These are phyloP conservation scores for Pythium volutum DNA, from an alignment of 352 stramenopile species.

Conservation along the genomic window DNA sequence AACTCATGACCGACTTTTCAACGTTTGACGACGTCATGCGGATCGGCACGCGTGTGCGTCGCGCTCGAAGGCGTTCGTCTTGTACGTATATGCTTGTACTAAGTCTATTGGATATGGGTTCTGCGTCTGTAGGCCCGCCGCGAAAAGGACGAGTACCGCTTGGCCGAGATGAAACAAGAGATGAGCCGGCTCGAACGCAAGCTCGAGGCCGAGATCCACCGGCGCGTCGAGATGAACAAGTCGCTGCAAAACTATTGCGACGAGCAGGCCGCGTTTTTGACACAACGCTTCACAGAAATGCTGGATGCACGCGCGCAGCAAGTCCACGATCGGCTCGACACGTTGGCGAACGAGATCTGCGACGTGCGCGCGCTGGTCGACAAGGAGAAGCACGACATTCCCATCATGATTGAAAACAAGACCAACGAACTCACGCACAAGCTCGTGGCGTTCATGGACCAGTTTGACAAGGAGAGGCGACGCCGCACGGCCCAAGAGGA, in stretches of 20 bases:
- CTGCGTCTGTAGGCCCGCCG: conserved; percentile 60
- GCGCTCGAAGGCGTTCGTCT: too few relatives aligned
- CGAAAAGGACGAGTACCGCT: conserved; percentile 91
- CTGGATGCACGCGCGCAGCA: conserved; percentile 76
- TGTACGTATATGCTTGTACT: too few relatives aligned
- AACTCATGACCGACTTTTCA: conserved; percentile 84
- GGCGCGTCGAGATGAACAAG: conserved; percentile 94
- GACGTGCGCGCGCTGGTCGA: conserved; percentile 78
- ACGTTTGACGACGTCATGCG: conserved; percentile 87
- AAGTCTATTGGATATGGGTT: too few relatives aligned
- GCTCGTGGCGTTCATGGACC: conserved; percentile 85
- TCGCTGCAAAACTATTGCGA: conserved; percentile 89
- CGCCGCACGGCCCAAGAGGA: conserved; percentile 82
- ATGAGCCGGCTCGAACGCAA: conserved; percentile 89
- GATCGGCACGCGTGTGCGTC: conserved; percentile 65
- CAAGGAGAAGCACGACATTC: conserved; percentile 87
- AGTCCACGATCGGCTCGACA: conserved; percentile 65
- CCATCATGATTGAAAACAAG: conserved; percentile 85
- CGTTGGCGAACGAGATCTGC: conserved; percentile 77
- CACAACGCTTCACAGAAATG: conserved; percentile 69
- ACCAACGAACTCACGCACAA: conserved; percentile 89
- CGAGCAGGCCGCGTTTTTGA: conserved; percentile 86
- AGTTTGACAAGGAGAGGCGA: conserved; percentile 86
- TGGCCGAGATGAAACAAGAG: conserved; percentile 92
- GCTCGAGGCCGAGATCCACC: conserved; percentile 91